Base-by-base conservation (phyloP, 306 rosid genomes). In the Citrullus mucosospermus region DNA sequence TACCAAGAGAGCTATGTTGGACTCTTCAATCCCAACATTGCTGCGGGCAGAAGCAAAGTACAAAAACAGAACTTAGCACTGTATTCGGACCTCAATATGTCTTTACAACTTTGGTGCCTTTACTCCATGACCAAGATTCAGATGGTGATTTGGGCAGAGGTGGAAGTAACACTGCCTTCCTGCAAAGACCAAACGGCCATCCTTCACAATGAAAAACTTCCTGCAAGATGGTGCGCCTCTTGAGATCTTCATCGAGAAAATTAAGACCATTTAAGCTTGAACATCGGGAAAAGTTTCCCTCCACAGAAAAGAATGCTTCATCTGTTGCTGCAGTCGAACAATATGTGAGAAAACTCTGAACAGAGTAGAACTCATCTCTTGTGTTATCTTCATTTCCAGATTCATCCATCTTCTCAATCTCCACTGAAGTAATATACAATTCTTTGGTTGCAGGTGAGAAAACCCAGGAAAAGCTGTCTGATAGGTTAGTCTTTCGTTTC, bases 81-180 rank as follows among this genome's bases (percentile, higher is more conserved):
- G 53, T n/a, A 57, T 63, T 20, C 32, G 53, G 62, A 54, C 54
- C 39, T 73, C 74, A 80, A 77, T 72, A 73, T 57, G 59, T 76
- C 79, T 67, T 86, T 17, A 77, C 74, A 15, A 63, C 20, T 62
- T 67, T 84, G 50, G 79, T 53, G 79, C 83, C 88, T 82, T 89
- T 95, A 18, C 83, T 82, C 81, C 92, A 91, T 83, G 87, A 71
- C 97, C 97, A 95, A 8, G 92, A 75, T 48, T 85, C 86, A 25
- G 96, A 83, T 3, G 99, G 99, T 6, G 99, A 92, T 79, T 88
- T 95, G 2, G 99, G 97, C 73, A 92, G 81, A n/a, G 97, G 99
- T 41, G 97, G 97, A 81, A 95, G 97, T n/a, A 95, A 85, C 80
- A 89, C 79, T 58, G 93, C 96, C 86, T 79, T 92, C 43, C 97